Evolutionary conservation across 1,284 basidiomycete species (phyloP), one percentile per base, ranked within the genome.

Genomic region (Cystobasidium pallidum): DNA sequence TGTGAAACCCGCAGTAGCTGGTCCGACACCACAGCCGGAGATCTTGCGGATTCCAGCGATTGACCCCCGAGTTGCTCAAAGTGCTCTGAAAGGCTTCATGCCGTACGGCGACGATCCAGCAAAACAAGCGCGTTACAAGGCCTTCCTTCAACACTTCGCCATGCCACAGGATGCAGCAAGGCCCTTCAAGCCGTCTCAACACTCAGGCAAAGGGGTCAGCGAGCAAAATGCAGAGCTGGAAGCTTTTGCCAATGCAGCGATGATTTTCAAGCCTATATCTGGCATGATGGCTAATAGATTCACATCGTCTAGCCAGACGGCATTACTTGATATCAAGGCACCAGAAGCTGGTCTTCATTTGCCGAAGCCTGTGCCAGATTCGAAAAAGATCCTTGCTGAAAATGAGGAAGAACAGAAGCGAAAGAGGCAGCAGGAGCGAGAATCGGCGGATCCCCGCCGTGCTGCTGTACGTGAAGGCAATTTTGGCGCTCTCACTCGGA

Each of bases 251-350:
- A 90, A 92, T 78, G 87, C 91, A 0, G 96, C 95, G 0, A 83
- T 86, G 30, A 88, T 98, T 32, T 98, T 97, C 83, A 92, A 92
- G 76, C 95, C 95, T 0, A 88, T 95, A 79, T 89, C 89, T 0
- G 91, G 88, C 19, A 91, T 92, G 26, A 97, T 99, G 91, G 92
- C 93, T 0, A 89, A 88, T 21, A 86, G 95, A 6, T 99, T 99
- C 81, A 92, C 91, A 1, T 75, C 73, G 15, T 78, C 78, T 68
- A 90, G 90, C 0, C 84, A 86, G 4, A 83, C 87, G 72, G 78
- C 90, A 21, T 26, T 71, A 3, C 32, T 70, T 2, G 67, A 70
- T 34, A 62, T 70, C 45, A 63, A 71, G 30, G 61, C 61, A 17
- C 68, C 68, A 24, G 49, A 54, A 47, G 59, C 68, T 15, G 68